These are phyloP conservation scores for Coemansia sp. DNA, from an alignment of 371 early-diverging fungal species.

Conservation along the genomic window DNA sequence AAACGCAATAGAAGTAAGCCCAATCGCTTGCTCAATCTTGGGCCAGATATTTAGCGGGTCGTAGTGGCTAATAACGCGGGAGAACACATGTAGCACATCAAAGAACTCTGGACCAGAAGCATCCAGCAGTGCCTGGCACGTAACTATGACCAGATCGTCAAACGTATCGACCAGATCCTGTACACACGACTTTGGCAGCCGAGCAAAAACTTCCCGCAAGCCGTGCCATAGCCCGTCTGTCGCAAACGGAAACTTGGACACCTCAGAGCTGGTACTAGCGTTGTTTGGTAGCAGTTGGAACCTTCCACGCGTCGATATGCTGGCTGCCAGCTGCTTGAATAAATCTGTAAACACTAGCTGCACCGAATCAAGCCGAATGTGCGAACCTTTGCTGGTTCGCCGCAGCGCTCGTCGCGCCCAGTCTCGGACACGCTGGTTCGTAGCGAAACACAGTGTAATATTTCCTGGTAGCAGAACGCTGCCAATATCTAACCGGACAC, in stretches of 20 bases:
- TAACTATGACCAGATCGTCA: constrained; percentile 17
- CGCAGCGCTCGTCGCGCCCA: constrained; percentile 49
- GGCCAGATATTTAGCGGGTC: constrained; percentile 23
- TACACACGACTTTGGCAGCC: constrained; percentile 20
- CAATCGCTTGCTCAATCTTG: constrained; percentile 1
- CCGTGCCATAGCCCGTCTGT: constrained; percentile 28
- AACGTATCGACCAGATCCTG: constrained; percentile 16
- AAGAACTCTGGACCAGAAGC: constrained; percentile 24
- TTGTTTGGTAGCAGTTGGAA: constrained; percentile 5
- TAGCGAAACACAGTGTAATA: constrained; percentile 17
- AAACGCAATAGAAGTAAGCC: constrained; percentile 13
- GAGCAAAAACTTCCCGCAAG: constrained; percentile 21
- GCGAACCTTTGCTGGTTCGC: constrained; percentile 17
- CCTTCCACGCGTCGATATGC: not conserved
- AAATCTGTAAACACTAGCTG: constrained; percentile 18
- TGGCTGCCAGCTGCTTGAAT: constrained; percentile 12
- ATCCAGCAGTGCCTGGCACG: constrained; percentile 17
- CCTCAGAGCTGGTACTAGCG: not conserved
- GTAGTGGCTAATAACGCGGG: constrained; percentile 18
- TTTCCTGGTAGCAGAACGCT: constrained; percentile 37
- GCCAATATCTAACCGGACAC: constrained; percentile 25
- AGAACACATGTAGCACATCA: constrained; percentile 32
- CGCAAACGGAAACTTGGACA: constrained; percentile 21
- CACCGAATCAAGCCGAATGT: not conserved
- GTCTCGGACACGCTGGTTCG: constrained; percentile 6